Base-by-base conservation (phyloP, 2,329 filamentous ascomycete species). In the Sordariomycetes sp. region DNA sequence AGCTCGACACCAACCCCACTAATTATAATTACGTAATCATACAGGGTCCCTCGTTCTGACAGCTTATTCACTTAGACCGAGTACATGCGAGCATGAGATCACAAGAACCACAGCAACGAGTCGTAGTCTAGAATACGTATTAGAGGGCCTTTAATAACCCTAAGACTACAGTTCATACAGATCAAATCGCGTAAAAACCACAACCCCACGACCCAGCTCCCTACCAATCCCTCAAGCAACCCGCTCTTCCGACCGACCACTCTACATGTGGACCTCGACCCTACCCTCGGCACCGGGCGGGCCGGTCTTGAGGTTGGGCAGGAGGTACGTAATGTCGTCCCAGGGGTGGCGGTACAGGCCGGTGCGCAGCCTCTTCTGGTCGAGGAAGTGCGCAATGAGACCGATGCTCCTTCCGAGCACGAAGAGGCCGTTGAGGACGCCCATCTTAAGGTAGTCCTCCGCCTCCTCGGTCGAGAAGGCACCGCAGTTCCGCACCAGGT, bases 311-410 rank as follows among this genome's bases (percentile, higher is more conserved):
- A 95, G 78, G 74, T 81, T 88, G 68, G 90, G 90, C 65, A 96
- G 85, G 65, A 96, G 82, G 77, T 96, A 95, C 64, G 90, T 96
- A 71, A 96, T 96, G 73, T 96, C 91, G 72, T 96, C 94, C 94
- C 94, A 97, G 70, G 94, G 94, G 84, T 96, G 90, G 72, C 94
- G 88, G 88, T 99, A 99, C 64, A 99, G 85, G 72, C 94, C 94
- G 69, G 94, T 99, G 68, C 92, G 88, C 74, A 99, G 83, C 76
- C 94, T 86, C 91, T 99, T 99, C 84, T 99, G 94, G 79, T 99
- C 94, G 67, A 99, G 86, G 83, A 92, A 97, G 77, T 99, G 94
- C 69, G 94, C 94, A 87, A 99, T 99, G 65, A 99, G 82, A 89
- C 94, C 94, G 69, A 99, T 99, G 74, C 84, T 90, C 70, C 94